Evolutionary conservation across 306 rosid species (phyloP), one percentile per base, ranked within the genome.

Genomic region (Castanea crenata): DNA sequence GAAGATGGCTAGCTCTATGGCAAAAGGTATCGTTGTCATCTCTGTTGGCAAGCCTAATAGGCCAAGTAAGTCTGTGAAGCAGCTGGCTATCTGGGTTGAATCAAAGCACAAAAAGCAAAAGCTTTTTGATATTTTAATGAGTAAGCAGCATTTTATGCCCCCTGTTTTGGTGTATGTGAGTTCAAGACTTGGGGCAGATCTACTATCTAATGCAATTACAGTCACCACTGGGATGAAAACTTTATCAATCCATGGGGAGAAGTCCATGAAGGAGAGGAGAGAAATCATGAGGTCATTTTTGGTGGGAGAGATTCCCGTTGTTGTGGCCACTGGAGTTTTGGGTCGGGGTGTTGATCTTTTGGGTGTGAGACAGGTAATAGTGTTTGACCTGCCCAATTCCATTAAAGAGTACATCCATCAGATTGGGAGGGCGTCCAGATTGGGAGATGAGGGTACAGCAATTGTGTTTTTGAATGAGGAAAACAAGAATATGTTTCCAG

Each of bases 331-430:
- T 5, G 97, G 98, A 79, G 91, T 93, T 75, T 85, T 93, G 82
- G 93, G 98, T 79, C 85, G 98, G 35, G 98, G 97, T 44, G 72
- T 93, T 78, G 98, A 91, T 88, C 92, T 93, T 3, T 74, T 86
- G 69, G 87, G 92, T 75, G 93, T 93, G 70, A 91, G 88, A 77
- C 98, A 91, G 79, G 93, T 91, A 57, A 87, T 93, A 73, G 87
- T 90, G 64, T 93, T 93, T 74, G 98, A 93, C 91, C 82, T 91
- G 91, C 97, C 98, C 23, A 91, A 90, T 88, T 91, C 97, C 49
- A 83, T 90, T 27, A 86, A 88, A 71, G 94, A 93, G 80, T 93
- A 93, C 80, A 90, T 93, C 68, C 98, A 93, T 82, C 94, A 90
- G 87, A 83, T 93, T 75, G 98, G 98, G 20, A 85, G 98, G 72